Conservation (phyloP, 2,329 filamentous ascomycete species). For the Colletotrichum theobromicola region DNA sequence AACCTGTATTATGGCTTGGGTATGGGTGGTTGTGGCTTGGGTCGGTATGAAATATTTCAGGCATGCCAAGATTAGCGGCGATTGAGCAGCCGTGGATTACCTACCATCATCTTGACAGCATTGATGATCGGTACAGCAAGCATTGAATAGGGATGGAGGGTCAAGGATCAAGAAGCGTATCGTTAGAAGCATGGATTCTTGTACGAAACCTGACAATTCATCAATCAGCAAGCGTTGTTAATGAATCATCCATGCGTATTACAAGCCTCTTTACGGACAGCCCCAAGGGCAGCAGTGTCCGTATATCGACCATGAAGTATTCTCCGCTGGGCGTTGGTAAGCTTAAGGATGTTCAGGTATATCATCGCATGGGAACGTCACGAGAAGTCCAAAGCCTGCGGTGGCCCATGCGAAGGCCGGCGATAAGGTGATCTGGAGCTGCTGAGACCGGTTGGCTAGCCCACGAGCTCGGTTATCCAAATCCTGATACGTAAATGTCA, state of each 20-base stretch:
- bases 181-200: not conserved
- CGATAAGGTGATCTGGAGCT: not conserved
- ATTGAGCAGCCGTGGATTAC: slow-evolving; percentile 43
- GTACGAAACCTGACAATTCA: not conserved
- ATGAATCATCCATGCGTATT: not conserved
- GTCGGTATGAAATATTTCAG: slow-evolving; percentile 99
- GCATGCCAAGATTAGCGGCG: slow-evolving; percentile 85
- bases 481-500: not conserved
- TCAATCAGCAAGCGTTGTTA: not conserved
- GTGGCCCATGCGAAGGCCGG: not conserved
- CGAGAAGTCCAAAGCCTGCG: not conserved
- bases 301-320: not conserved
- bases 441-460: not conserved
- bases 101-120: not conserved
- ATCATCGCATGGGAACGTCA: not conserved
- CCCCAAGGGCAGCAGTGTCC: not conserved
- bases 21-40: slow-evolving; percentile 98
- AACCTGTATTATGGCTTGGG: slow-evolving; percentile 96
- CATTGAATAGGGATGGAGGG: not conserved
- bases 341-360: not conserved
- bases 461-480: not conserved
- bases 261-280: not conserved
- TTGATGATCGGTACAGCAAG: not conserved
- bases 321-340: not conserved
- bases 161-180: not conserved